These are phyloP conservation scores for Cyclotella cryptica DNA, from an alignment of 108 stramenopile species.

Conservation along the genomic window DNA sequence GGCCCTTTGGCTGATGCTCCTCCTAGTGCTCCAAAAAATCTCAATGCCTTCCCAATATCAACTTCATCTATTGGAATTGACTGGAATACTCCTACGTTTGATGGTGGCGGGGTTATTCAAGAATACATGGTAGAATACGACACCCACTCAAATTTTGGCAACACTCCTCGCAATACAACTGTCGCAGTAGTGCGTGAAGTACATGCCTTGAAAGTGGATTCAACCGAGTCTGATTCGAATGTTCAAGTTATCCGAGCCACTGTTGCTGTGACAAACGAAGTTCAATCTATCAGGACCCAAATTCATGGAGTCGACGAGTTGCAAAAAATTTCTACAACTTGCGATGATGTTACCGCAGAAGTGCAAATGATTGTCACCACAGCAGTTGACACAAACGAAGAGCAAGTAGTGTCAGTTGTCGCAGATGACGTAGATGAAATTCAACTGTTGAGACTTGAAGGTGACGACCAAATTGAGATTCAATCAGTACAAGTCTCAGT, in stretches of 20 bases:
- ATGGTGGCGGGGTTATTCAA: conserved; percentile 79
- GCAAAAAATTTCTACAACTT: conserved; percentile 81
- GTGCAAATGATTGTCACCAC: conserved; percentile 86
- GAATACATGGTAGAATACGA: conserved; percentile 76
- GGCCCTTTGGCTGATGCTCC: conserved; percentile 65
- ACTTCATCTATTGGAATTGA: conserved; percentile 51
- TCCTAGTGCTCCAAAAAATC: conserved; percentile 55
- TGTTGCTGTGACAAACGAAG: conserved; percentile 82
- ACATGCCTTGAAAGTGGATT: conserved; percentile 48
- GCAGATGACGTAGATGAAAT: conserved; percentile 81
- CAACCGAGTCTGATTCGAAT: conserved; percentile 48
- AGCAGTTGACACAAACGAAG: conserved; percentile 78
- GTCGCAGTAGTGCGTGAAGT: conserved; percentile 60
- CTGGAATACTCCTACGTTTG: conserved; percentile 65
- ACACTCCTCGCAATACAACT: conserved; percentile 30
- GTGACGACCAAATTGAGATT: conserved; percentile 63
- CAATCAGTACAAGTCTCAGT: conserved; percentile 71
- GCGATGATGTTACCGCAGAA: conserved; percentile 77
- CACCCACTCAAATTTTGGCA: conserved; percentile 51
- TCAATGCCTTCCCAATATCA: conserved; percentile 19
- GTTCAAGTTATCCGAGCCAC: conserved; percentile 72
- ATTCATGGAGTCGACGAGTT: conserved; percentile 86
- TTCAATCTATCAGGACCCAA: conserved; percentile 69
- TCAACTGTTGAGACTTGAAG: conserved; percentile 64
- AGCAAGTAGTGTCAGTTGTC: conserved; percentile 66